Conservation (phyloP, 1,139 yeast genomes). For the Pichia sp. region DNA sequence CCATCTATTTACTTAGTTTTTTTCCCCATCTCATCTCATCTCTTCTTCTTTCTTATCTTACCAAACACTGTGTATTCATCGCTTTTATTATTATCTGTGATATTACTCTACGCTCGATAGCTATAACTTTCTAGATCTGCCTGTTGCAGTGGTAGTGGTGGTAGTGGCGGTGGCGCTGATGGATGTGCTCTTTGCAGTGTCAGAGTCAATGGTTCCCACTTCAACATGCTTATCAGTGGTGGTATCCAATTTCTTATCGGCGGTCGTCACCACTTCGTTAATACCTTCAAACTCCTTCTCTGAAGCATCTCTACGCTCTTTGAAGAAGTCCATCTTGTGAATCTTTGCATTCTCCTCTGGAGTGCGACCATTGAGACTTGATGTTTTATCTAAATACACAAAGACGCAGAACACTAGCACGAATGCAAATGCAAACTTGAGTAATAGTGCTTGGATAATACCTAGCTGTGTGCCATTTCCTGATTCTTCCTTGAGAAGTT, state of each 20-base stretch:
- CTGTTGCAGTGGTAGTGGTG: too few relatives aligned
- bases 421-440: conserved; percentile 21
- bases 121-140: too few relatives aligned
- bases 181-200: too few relatives aligned
- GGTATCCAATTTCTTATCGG: too few relatives aligned
- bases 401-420: conserved; percentile 16
- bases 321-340: conserved; percentile 2
- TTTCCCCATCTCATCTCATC: background rate
- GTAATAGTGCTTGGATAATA: conserved; percentile 14
- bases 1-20: background rate
- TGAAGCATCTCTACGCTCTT: background rate
- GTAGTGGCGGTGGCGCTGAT: too few relatives aligned
- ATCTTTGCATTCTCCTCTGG: conserved; percentile 17
- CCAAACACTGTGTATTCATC: too few relatives aligned
- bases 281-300: background rate
- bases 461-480: conserved; percentile 10
- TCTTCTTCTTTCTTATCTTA: too few relatives aligned
- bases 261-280: background rate
- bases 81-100: too few relatives aligned
- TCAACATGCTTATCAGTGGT: too few relatives aligned
- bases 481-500: conserved; percentile 4
- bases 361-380: conserved; percentile 16
- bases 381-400: conserved; percentile 20
- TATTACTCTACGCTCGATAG: too few relatives aligned
- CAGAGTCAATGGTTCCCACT: too few relatives aligned